These are phyloP conservation scores for Phalaenopsis equestris DNA, from an alignment of 106 monocot species.

Conservation along the genomic window DNA sequence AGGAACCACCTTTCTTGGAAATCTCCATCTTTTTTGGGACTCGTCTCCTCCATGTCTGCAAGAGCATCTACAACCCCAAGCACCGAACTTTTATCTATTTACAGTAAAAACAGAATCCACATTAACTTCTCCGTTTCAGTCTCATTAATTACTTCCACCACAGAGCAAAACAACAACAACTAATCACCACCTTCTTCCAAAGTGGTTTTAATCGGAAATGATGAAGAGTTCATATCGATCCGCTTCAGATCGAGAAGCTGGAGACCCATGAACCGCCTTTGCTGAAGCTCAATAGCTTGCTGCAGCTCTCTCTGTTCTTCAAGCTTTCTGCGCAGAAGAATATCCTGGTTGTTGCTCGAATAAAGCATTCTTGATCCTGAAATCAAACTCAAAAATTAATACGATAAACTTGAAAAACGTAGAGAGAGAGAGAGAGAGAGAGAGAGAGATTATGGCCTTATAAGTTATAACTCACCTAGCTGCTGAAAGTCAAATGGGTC, in stretches of 20 bases:
- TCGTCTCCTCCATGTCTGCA: conserved; percentile 12
- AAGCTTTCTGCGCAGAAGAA: conserved; percentile 52
- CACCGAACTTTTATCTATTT: conserved; percentile 30
- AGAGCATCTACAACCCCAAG: neutral
- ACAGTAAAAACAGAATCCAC: conserved; percentile 13
- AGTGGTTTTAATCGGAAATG: neutral
- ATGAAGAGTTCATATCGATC: conserved; percentile 8
- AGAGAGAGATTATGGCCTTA: too few relatives aligned
- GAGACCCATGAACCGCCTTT: conserved; percentile 64
- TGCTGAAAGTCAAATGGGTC: conserved; percentile 76
- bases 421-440: neutral
- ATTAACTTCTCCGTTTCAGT: neutral
- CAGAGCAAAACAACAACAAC: neutral
- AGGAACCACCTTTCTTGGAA: conserved; percentile 36
- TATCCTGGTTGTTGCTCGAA: conserved; percentile 30
- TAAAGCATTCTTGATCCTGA: conserved; percentile 64
- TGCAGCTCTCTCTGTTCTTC: conserved; percentile 80
- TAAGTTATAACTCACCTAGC: conserved; percentile 29
- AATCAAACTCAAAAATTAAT: neutral
- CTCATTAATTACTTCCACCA: neutral
- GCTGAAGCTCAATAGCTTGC: conserved; percentile 74
- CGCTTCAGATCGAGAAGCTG: conserved; percentile 62
- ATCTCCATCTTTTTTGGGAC: conserved; percentile 26
- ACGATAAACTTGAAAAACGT: neutral
- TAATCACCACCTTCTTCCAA: conserved; percentile 8